Base-by-base conservation (phyloP, 371 early-diverging fungal species). In the Syncephalis fuscata region DNA sequence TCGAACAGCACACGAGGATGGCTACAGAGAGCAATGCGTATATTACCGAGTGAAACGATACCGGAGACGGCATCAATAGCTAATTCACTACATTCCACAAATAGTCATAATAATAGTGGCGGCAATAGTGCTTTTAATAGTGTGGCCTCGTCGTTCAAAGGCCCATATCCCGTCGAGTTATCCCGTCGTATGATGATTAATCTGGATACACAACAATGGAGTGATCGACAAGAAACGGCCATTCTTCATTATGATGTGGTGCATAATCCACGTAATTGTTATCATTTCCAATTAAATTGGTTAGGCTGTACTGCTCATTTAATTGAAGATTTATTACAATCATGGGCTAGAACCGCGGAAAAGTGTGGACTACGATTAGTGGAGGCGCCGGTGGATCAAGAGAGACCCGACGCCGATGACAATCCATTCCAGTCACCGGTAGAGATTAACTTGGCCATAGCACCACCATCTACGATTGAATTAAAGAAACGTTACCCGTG, bases 251-350 rank as follows among this genome's bases (percentile, higher is more conserved):
- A 87, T 55, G 94, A 95, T 57, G 78, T 88, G 0, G 66, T 84
- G 9, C 88, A 94, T 63, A 92, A 91, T 52, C 75, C 88, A 20
- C 63, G 62, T 48, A 78, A 80, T 46, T 87, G 87, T 61, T 95
- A 85, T 53, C 95, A 95, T 50, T 81, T 95, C 46, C 87, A 91
- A 54, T 58, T 97, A 20, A 84, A 91, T 59, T 97, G 98, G 98
- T 66, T 95, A 5, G 87, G 86, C 22, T 95, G 96, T 59, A 90
- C 92, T 1, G 83, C 92, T 3, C 71, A 85, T 23, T 62, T 91
- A 17, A 77, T 97, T 16, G 89, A 93, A 49, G 92, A 93, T 49
- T 61, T 91, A 44, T 64, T 95, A 16, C 75, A 72, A 38, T 64
- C 67, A 14, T 95, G 96, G 98, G 59, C 76, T 26, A 64, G 88